A percentile compares a stretch with the other conserved stretches of the same genome.
phyloP scores from a whole-genome alignment of 148 eudicot genomes.

The Rhododendron griersonianum region DNA sequence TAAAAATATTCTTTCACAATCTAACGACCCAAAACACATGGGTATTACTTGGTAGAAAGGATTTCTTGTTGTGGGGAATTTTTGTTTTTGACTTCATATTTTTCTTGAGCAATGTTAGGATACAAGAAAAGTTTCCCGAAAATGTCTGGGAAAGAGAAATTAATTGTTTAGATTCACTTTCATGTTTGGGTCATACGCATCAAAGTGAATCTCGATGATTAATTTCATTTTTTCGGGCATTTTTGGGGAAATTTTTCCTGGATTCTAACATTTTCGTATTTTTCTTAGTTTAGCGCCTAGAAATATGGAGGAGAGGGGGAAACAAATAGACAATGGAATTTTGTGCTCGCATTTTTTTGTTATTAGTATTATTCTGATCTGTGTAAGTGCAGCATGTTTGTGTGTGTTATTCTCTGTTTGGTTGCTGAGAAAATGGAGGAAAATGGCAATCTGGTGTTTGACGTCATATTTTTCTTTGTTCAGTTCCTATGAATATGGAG shows the following conservation, averaged over 20 bases:
- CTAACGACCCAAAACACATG: too few species aligned
- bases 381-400: neutral
- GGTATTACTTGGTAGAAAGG: too few species aligned
- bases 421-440: conserved; percentile 8
- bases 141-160: neutral
- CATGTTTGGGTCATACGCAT: neutral
- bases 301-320: neutral
- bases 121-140: neutral
- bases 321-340: neutral
- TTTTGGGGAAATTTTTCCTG: neutral
- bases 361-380: neutral
- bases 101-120: neutral
- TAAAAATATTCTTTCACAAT: neutral
- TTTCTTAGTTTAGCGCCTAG: neutral
- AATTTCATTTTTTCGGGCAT: neutral
- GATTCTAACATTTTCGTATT: neutral
- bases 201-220: neutral
- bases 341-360: neutral
- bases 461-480: neutral
- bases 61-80: too few species aligned
- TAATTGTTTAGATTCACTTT: neutral
- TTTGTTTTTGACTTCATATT: neutral
- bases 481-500: neutral
- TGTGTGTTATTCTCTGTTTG: conserved; percentile 6
- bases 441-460: neutral